Conservation (phyloP, 352 stramenopile genomes). For the Elongisporangium anandrum region DNA sequence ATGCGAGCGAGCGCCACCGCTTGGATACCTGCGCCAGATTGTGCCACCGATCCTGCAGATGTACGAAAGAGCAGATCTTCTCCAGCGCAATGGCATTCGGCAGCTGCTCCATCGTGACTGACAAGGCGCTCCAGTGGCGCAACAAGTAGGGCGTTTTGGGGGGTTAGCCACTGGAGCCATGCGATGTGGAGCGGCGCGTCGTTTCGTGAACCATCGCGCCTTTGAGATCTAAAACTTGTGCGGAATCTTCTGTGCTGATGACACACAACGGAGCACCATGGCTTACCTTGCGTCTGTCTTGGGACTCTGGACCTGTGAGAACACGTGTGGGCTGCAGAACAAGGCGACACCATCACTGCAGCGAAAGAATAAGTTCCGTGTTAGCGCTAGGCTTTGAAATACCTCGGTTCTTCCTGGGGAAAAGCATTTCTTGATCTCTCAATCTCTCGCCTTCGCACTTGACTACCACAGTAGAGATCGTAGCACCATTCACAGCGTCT, state of each 20-base stretch:
- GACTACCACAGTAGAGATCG: neutral
- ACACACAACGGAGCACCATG: neutral
- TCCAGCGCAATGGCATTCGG: slow-evolving; percentile 37
- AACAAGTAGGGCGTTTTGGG: neutral
- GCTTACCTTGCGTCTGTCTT: neutral
- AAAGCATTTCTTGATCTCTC: neutral
- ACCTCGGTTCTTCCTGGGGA: neutral
- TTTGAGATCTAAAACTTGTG: neutral
- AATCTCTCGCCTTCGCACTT: neutral
- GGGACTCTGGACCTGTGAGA: neutral
- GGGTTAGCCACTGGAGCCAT: neutral
- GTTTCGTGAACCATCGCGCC: neutral
- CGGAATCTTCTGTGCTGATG: neutral
- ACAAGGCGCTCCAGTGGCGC: neutral
- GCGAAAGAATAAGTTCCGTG: neutral
- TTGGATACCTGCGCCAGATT: slow-evolving; percentile 45
- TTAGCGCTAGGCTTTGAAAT: neutral
- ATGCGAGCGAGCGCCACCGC: slow-evolving; percentile 47
- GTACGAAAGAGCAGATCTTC: slow-evolving; percentile 50
- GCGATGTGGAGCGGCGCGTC: neutral
- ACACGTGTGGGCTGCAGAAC: too few species aligned
- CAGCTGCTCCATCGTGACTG: slow-evolving; percentile 23
- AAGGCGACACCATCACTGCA: neutral
- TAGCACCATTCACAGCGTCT: neutral
- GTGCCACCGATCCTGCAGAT: slow-evolving; percentile 53